Conservation (phyloP, 2,329 filamentous ascomycete genomes). For the Aspergillus carbonarius region DNA sequence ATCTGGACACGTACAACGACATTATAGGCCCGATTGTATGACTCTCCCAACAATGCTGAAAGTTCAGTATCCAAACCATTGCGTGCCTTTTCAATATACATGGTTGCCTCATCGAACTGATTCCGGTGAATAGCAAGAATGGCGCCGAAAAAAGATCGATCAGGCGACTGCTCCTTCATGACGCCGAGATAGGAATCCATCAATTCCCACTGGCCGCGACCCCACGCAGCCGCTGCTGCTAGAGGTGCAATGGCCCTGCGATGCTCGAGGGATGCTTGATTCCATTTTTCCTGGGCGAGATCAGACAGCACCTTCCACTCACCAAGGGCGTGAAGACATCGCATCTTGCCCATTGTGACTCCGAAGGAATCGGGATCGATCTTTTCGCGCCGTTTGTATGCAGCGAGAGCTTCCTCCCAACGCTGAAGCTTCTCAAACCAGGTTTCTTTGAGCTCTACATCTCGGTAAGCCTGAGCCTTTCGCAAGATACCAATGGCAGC, state of each 20-base stretch:
- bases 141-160: conserved; percentile 95
- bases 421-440: conserved; percentile 99
- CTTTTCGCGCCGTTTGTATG: conserved; percentile 82
- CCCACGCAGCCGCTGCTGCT: conserved; percentile 95
- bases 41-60: conserved; percentile 94
- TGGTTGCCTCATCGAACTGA: conserved; percentile 87
- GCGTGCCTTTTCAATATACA: conserved; percentile 85
- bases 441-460: conserved; percentile 93
- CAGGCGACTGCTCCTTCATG: conserved; percentile 90
- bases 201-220: conserved; percentile 91
- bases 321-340: conserved; percentile 91
- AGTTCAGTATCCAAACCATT: conserved; percentile 95
- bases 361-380: conserved; percentile 79
- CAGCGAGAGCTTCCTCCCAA: conserved; percentile 94
- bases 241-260: conserved; percentile 88
- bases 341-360: conserved; percentile 99
- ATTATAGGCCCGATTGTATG: conserved; percentile 94
- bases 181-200: conserved; percentile 97
- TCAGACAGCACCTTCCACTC: conserved; percentile 94
- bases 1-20: conserved; percentile 99
- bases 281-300: conserved; percentile 90
- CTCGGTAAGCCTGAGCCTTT: conserved; percentile 92
- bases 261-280: conserved; percentile 81
- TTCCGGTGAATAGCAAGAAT: conserved; percentile 94
- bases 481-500: conserved; percentile 96